phyloP scores from a whole-genome alignment of 1,284 basidiomycete genomes.

The Cutaneotrichosporon cavernicola region DNA sequence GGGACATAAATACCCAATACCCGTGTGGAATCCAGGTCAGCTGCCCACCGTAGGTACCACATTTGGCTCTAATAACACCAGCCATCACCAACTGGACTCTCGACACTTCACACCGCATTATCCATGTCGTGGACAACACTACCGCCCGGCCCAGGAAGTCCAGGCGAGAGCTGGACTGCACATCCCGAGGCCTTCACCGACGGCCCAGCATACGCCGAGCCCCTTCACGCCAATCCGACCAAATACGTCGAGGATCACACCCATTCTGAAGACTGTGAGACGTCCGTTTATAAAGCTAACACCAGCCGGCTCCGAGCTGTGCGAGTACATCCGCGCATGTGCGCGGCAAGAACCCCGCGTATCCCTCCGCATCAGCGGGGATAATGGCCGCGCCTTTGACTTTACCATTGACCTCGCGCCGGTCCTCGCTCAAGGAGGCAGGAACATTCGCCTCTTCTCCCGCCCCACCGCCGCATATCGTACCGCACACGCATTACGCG shows the following conservation, averaged over 20 bases:
- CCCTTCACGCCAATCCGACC: background rate
- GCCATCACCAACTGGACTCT: background rate
- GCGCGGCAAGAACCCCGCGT: background rate
- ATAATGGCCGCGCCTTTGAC: background rate
- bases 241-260: conserved; percentile 1
- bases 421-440: background rate
- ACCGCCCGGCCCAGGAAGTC: background rate
- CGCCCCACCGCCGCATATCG: background rate
- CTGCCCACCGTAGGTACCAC: background rate
- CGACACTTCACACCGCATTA: background rate
- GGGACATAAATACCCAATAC: background rate
- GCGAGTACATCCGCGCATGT: background rate
- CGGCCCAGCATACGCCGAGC: background rate
- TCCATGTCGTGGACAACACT: background rate
- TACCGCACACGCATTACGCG: background rate
- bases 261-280: background rate
- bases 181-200: background rate
- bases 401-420: conserved; percentile 2
- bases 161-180: background rate
- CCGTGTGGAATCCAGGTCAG: background rate
- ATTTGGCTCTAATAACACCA: background rate
- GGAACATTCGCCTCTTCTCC: conserved; percentile 1
- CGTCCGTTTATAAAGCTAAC: no score
- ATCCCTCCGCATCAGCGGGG: background rate
- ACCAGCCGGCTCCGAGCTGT: background rate